Base-by-base conservation (phyloP, 1,284 basidiomycete genomes). In the Marasmius sp. region DNA sequence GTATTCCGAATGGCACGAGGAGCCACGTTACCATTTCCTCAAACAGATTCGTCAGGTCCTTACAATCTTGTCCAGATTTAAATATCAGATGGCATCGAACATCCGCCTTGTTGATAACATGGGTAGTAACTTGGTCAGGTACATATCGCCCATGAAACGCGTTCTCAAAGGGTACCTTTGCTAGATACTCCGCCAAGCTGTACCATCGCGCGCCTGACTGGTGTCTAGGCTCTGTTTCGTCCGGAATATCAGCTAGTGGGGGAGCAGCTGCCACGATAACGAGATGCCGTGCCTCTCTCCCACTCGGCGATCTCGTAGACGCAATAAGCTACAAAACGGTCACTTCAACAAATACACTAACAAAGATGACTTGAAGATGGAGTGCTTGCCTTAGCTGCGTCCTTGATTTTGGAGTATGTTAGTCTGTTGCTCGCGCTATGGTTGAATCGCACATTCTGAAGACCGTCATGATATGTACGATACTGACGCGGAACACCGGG, bases 41-140 rank as follows among this genome's bases (percentile, higher is more conserved):
- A 69, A 87, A 88, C 18, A 89, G 69, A 45, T 79, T 74, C 41
- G 72, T 75, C 60, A 87, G 76, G 16, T 75, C 68, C 12, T 74
- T 68, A 73, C 81, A 79, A 64, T 81, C 75, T 60, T 78, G 74
- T 48, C 52, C 53, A 33, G 43, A 61, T 74, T 75, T 53, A 81
- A 86, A 73, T 58, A 87, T 80, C 75, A 89, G 77, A 71, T 88
- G 87, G 63, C 84, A 82, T 60, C 82, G 79, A 52, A 88, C 83
- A 51, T 81, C 73, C 59, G 79, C 77, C 87, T 89, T 65, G 59
- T 27, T 45, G 43, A n/a, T 47, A 47, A 47, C 14, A 63, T 41
- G 20, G 54, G 41, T 39, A 45, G 50, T 64, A 38, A 50, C 57
- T 64, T 64, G 43, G 60, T 54, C 37, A 37, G 58, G 57, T 37